Evolutionary conservation across 2,329 filamentous ascomycete genomes (phyloP), one percentile per base, ranked within the genome.

Genomic region (Diaporthe batatas): DNA sequence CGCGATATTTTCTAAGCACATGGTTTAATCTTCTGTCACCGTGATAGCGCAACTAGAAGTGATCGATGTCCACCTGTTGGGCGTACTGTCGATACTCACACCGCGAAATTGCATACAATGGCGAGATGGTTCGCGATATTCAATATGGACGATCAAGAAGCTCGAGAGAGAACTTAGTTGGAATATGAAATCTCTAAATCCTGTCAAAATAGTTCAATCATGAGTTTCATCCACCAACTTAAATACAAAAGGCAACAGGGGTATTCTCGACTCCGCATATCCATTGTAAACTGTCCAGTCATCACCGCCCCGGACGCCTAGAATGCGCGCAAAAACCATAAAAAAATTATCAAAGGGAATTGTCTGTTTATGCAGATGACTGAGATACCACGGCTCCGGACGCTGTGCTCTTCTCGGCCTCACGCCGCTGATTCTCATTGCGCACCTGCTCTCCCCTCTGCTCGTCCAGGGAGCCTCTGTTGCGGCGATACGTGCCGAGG

Each of bases 401-500:
- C n/a, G 55, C n/a, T 4, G 39, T 23, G 2, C 25, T 62, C 34
- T 64, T 67, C 39, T 74, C 71, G 4, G 72, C 71, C 44, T 62
- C 75, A 51, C 76, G 77, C 57, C 78, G 76, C 67, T 79, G 75
- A 1, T 67, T 73, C 72, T 80, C 80, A 36, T 80, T 75, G 32
- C 67, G 74, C 25, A 77, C 59, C 53, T 76, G 75, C 71, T 78
- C 72, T 49, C 77, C 73, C 65, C 76, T 73, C 64, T 76, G 78
- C 68, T 82, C 80, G 34, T 70, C 70, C 14, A 82, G 57, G 1
- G 79, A 76, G 14, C 77, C 55, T 16, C 81, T 78, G 23, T 80
- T 76, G 23, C 79, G 80, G 8, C 80, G 81, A 71, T 82, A 87
- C 0, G 83, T 82, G 0, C 82, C 82, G 21, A 84, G 68, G 0